Evolutionary conservation across 768 basidiomycete genomes (phyloP), one percentile per base, ranked within the genome.

Genomic region (Tulasnella sp.): DNA sequence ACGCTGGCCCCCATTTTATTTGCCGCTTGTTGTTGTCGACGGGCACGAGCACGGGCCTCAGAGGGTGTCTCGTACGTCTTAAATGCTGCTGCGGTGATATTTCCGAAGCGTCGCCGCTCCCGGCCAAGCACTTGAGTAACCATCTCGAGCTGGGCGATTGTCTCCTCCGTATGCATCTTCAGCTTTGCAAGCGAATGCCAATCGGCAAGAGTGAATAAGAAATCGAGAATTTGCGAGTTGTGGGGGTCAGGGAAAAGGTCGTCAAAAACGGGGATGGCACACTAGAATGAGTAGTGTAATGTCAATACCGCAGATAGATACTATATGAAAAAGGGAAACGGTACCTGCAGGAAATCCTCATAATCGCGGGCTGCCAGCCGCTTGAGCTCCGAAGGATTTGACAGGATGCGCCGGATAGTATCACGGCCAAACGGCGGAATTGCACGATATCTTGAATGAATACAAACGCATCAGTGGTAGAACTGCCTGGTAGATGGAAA

Each of bases 311-410:
- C 19, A 27, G 54, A 25, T 21, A 46, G 11, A 46, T 25, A 46
- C 12, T 21, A 19, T 8, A 5, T 23, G 43, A 21, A 8, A 3
- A 14, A 45, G 43, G n/a, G 2, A 25, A 19, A 12, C 2, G 41
- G 4, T 21, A 64, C 66, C 48, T 68, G 59, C 6, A 69, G 59
- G 1, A 70, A 48, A 36, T 66, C 63, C 41, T 70, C 62, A 49
- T 61, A 69, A 42, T 70, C 50, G n/a, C 57, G 49, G n/a, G 57
- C 57, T 15, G 57, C 57, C 2, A 52, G 17, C 15, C 43, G 19
- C 57, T 59, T 59, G 3, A 43, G 23, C 6, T 59, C 57, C 7
- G 57, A 51, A 11, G 52, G 49, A 36, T 59, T 52, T 15, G 37
- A 19, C 3, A 27, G 25, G 25, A 52, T 45, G 7, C 27, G 23